Evolutionary conservation across 805 yeast genomes (phyloP), one percentile per base, ranked within the genome.

Genomic region (Kluyveromyces wickerhamii): DNA sequence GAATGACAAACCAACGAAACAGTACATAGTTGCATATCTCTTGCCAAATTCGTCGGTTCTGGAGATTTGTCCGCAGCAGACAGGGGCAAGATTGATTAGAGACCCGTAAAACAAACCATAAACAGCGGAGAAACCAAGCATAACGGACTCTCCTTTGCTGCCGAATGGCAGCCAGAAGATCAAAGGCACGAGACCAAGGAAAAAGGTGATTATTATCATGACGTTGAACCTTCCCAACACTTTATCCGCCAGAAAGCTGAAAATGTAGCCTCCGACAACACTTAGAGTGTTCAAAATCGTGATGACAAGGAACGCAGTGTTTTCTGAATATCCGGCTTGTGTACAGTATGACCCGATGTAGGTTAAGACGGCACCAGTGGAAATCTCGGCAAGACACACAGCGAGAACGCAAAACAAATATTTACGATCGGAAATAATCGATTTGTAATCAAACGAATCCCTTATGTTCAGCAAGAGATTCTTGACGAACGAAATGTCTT

Each of bases 51-150:
- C 67, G 28, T 68, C 70, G 1, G 71, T 66, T 34, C 69, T 66
- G 12, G 79, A 71, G 23, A 77, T 72, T 33, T 71, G 74, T 1
- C 77, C 78, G 26, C 72, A 60, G 43, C 79, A 71, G 3, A 71
- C 75, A 2, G 82, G 81, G 14, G 75, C 68, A 28, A 75, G 49
- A 4, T 79, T 66, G 30, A 75, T 57, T 5, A 74, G 69, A 1
- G 80, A 67, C 3, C 79, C 73, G 4, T 77, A 65, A 32, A 68
- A 60, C 34, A 76, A 66, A 0, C 83, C 83, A 49, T 68, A 74
- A 4, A 70, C 62, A 53, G 37, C 64, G 52, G 36, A 63, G 48
- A 71, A 75, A 2, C 65, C 68, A 49, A 60, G 67, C 30, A 58
- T 51, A 7, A 66, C 65, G 9, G 51, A 67, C 13, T 44, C 57